Evolutionary conservation across 352 stramenopile genomes (phyloP), one percentile per base, ranked within the genome.

Genomic region (Globisporangium iwayamae): DNA sequence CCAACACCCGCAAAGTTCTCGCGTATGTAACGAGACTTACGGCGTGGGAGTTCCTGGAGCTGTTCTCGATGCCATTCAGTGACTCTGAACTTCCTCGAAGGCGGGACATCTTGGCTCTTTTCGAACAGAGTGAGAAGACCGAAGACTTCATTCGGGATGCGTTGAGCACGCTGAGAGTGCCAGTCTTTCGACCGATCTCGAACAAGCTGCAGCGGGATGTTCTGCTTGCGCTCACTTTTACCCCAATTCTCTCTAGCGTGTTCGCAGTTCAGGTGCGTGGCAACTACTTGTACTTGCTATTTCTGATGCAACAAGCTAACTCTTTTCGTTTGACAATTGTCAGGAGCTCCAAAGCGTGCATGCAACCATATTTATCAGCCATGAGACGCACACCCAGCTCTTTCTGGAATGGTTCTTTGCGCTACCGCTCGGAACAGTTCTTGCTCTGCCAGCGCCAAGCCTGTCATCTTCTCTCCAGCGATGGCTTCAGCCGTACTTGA

Each of bases 331-430:
- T 71, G 2, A 16, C 1, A 30, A 13, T 25, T n/a, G 60, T 14
- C 60, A 91, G 83, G 75, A 89, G 47, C 59, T 95, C 5, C 74
- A 85, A 75, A 69, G 73, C 57, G 60, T 93, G 20, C 83, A 93
- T 63, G 64, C 71, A 14, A 67, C 68, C 3, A 70, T 95, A 41
- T 88, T 92, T 56, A 69, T 93, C 46, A 73, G 73, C 4, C 62
- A 71, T 63, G 70, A 74, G 28, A 71, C 75, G 67, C 71, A 86
- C 30, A 81, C 78, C 20, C 54, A 43, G 59, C 54, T 92, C 66
- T 94, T 93, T 69, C 67, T 95, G 55, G 79, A 91, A 68, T 95
- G 86, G 86, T 95, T 81, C 56, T 93, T 90, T 57, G 78, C 78
- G n/a, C 74, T 93, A 20, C 83, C 86, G 46, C 68, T 91, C 1